Base-by-base conservation (phyloP, 2,329 filamentous ascomycete genomes). In the Cadophora luteo-olivacea region DNA sequence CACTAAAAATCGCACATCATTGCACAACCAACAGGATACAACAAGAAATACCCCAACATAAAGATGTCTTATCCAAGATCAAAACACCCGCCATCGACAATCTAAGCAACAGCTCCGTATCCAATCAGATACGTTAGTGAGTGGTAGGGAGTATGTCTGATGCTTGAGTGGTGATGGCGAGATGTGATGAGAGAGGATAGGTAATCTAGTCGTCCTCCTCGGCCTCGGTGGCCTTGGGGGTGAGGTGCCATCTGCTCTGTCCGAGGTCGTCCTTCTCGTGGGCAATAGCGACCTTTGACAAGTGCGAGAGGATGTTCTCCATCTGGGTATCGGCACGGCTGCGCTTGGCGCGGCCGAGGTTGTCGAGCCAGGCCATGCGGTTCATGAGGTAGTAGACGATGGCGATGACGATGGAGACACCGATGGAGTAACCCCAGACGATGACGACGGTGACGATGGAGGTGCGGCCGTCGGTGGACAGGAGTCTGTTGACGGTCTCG, bases 391-490 rank as follows among this genome's bases (percentile, higher is more conserved):
- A 86, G 82, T 90, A 90, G 70, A 89, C 85, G 74, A 90, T 88
- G 75, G 87, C 88, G 73, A 89, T 86, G 80, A 90, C 84, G 75
- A 90, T 86, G 69, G 85, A 86, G 68, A 90, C 87, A 78, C 86
- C 87, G 70, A 90, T 87, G n/a, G 86, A 89, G 82, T 88, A 90
- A 57, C 82, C 82, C 87, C 88, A 90, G 76, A 90, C 81, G 71
- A 89, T 81, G 66, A 91, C 87, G 33, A 89, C 86, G 64, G 88
- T 90, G 76, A 90, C 86, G 72, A 85, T 81, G 69, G 82, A 80
- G 12, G 82, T 84, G 75, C 78, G 79, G 38, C 83, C 83, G 68
- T 84, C 77, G 33, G 64, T 32, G 38, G 76, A 78, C 67, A 80
- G 78, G 68, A 79, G 75, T 6, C 33, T 66, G 74, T 79, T 82